A percentile compares a stretch with the other conserved stretches of the same genome.
These are phyloP conservation scores for Naematelia aurantialba DNA, from an alignment of 768 basidiomycete species.

Conservation along the genomic window DNA sequence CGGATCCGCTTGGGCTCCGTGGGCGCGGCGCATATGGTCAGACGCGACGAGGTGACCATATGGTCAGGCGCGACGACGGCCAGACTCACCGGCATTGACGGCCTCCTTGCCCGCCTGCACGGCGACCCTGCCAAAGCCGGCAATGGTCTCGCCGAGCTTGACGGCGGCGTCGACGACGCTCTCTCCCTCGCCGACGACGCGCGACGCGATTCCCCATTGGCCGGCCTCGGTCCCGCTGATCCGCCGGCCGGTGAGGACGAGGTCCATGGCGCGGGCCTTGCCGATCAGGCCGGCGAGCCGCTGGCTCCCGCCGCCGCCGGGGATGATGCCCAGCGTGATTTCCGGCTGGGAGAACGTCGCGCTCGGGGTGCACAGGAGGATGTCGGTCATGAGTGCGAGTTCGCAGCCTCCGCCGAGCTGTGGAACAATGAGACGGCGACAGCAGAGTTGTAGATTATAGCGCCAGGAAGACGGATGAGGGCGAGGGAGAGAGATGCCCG, in stretches of 20 bases:
- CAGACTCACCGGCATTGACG: slow-evolving; percentile 70
- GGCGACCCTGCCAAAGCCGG: slow-evolving; percentile 74
- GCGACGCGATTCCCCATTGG: slow-evolving; percentile 79
- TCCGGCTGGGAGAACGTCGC: slow-evolving; percentile 95
- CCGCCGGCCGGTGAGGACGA: slow-evolving; percentile 80
- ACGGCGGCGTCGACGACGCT: slow-evolving; percentile 83
- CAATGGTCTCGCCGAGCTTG: slow-evolving; percentile 70
- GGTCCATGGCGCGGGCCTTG: slow-evolving; percentile 91
- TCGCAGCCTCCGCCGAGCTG: slow-evolving; percentile 97
- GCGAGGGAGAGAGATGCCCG: background rate
- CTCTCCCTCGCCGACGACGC: slow-evolving; percentile 71
- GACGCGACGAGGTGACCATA: too few species aligned
- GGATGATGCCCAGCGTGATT: slow-evolving; percentile 90
- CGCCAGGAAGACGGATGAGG: background rate
- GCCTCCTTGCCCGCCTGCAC: slow-evolving; percentile 87
- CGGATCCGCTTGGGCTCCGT: background rate
- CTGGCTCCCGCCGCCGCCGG: slow-evolving; percentile 91
- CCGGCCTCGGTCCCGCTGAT: slow-evolving; percentile 78
- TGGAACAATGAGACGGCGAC: background rate
- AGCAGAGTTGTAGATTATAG: too few species aligned
- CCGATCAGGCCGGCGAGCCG: slow-evolving; percentile 80
- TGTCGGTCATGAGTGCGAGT: slow-evolving; percentile 82
- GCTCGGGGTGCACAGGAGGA: slow-evolving; percentile 82
- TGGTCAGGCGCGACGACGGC: background rate
- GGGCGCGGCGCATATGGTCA: too few species aligned